Evolutionary conservation across 164 flowering plant genomes (phyloP), one percentile per base, ranked within the genome.

Genomic region (Santalum album): DNA sequence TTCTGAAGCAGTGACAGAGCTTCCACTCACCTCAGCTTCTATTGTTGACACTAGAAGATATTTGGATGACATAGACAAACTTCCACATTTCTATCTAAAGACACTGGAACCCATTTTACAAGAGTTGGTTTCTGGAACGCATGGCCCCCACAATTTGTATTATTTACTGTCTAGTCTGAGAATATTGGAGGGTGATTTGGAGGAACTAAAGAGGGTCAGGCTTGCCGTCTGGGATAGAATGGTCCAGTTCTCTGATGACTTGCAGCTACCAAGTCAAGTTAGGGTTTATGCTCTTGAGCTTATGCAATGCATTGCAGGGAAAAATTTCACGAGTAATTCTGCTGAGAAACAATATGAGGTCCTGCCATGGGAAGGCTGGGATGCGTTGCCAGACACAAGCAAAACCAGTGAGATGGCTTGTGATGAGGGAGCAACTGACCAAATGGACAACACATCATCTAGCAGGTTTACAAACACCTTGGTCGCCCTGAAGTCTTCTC

Each of bases 321-420:
- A 61, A 72, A 70, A 66, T 60, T 57, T 54, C 16, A 80, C 65
- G 61, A 69, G 72, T 25, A 61, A 69, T 59, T 71, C 79, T 43
- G 35, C 67, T 29, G 79, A 75, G 61, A 67, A 70, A 22, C 57
- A 73, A 25, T 67, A 56, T 42, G 56, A 65, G 62, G 73, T 89
- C 66, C 59, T 59, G 45, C 82, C 91, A 15, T 92, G 99, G 99
- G 90, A 83, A 69, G 90, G 84, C 18, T 92, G 96, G 90, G 87
- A 80, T 54, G 83, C 66, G 60, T 61, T 57, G 23, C 68, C 68
- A 14, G 57, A 4, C 63, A 32, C 65, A 27, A 39, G 39, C 36
- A 56, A 69, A 42, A 57, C 61, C 56, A 63, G 51, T 36, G 83
- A 75, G 58, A 32, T 50, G 15, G 25, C 65, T 36, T 46, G 57